Percentiles rank a stretch among this genome's conserved stretches.
phyloP scores from a whole-genome alignment of 1,284 basidiomycete genomes.

The Cerrena zonata region DNA sequence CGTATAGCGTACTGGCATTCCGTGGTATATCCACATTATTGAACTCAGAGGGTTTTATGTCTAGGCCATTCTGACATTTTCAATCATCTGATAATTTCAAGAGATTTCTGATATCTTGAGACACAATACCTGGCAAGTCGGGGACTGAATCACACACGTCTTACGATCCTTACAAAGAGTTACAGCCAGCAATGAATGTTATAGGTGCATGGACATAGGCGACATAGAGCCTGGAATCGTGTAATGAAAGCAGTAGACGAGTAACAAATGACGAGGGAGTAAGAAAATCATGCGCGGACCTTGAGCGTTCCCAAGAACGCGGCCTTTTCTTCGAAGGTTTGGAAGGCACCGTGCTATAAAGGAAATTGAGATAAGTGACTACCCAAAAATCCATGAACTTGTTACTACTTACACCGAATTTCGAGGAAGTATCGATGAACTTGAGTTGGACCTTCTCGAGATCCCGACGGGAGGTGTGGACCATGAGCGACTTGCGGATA shows the following conservation, averaged over 20 bases:
- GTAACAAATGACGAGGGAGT: conserved; percentile 12
- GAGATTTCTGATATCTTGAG: too few relatives aligned
- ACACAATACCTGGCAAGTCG: too few relatives aligned
- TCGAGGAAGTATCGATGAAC: conserved; percentile 97
- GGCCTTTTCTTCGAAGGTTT: conserved; percentile 92
- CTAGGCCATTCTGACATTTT: too few relatives aligned
- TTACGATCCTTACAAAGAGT: background rate
- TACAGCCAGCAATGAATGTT: background rate
- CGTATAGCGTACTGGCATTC: too few relatives aligned
- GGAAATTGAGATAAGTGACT: too few relatives aligned
- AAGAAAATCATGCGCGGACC: conserved; percentile 57
- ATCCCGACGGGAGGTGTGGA: conserved; percentile 81
- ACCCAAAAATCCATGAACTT: too few relatives aligned
- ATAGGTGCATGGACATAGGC: conserved; percentile 24
- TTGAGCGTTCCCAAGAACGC: conserved; percentile 92
- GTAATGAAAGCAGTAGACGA: conserved; percentile 22
- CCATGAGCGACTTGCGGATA: conserved; percentile 83
- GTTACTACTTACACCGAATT: conserved; percentile 70
- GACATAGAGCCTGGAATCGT: conserved; percentile 37
- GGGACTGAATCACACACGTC: background rate
- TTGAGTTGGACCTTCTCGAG: conserved; percentile 98
- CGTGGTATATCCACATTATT: too few relatives aligned
- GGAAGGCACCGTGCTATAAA: conserved; percentile 86
- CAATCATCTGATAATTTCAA: too few relatives aligned
- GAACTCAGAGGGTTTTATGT: too few relatives aligned